Evolutionary conservation across 768 basidiomycete species (phyloP), one percentile per base, ranked within the genome.

Genomic region (Kwoniella heveanensis): DNA sequence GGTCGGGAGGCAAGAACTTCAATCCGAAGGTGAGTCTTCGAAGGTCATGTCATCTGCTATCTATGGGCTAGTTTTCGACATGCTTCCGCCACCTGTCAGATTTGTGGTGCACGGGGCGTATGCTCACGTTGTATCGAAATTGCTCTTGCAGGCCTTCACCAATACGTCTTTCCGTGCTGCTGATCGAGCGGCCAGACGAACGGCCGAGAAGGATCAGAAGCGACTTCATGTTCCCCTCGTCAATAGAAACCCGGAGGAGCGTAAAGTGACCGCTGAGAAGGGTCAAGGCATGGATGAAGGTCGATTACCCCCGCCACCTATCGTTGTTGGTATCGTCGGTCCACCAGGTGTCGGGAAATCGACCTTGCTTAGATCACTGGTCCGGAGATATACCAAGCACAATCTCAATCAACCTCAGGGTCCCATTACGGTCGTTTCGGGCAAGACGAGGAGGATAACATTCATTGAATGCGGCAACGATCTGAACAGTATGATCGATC

Each of bases 381-480:
- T 99, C 36, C 85, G 91, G 65, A 84, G 95, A 48, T 94, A 91
- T 79, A 91, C 95, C 10, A 99, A 97, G 76, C 93, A 96, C 81
- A 91, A 90, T 0, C 81, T 98, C 25, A 88, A 86, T 69, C 91
- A 97, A 26, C 87, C 89, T 62, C 88, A 90, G 72, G 96, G 96
- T 0, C 96, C 96, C 4, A 87, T 98, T 54, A 99, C 96, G 0
- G 90, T 98, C 22, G 89, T 98, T 49, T 88, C 88, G 54, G 94
- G 95, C 46, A 98, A 97, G 83, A 91, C 88, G 72, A 85, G 91
- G 53, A 83, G 96, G 15, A 83, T 98, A n/a, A 97, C 96, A 0
- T 92, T 98, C 77, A 85, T 99, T 54, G 96, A 98, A 80, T 98
- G 93, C 82, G 93, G 93, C 73, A 97, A 92, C 77, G 94, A 98